A percentile compares a stretch with the other conserved stretches of the same genome.
phyloP scores from a whole-genome alignment of 2,329 filamentous ascomycete species.

The Aspergillus sp. region DNA sequence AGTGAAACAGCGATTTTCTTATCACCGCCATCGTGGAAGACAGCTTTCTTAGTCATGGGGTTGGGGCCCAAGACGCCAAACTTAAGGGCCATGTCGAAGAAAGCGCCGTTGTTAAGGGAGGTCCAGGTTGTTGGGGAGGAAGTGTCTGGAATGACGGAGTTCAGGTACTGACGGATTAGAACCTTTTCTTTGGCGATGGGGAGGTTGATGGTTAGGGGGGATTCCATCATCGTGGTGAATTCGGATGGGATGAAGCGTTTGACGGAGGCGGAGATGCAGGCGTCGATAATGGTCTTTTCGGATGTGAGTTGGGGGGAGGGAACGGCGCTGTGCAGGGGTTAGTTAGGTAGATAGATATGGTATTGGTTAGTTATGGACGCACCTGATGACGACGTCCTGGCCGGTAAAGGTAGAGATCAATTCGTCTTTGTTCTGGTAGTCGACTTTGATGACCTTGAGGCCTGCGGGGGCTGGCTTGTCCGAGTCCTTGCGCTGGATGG shows the following conservation, averaged over 20 bases:
- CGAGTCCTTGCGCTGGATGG: neutral
- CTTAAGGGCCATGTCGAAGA: slow-evolving; percentile 10
- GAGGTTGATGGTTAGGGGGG: slow-evolving; percentile 3
- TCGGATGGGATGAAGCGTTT: slow-evolving; percentile 49
- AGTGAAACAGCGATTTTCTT: neutral
- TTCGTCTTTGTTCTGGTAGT: neutral
- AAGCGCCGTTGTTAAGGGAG: slow-evolving; percentile 11
- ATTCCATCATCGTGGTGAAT: slow-evolving; percentile 28
- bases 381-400: neutral
- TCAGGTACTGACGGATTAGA: slow-evolving; percentile 13
- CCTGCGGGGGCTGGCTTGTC: neutral
- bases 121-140: slow-evolving; percentile 5
- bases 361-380: too few relatives aligned
- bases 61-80: neutral
- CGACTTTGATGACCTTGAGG: neutral
- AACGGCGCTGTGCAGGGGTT: neutral
- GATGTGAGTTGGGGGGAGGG: neutral
- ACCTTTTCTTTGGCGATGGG: slow-evolving; percentile 21
- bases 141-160: neutral
- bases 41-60: neutral
- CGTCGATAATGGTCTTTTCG: slow-evolving; percentile 24
- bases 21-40: neutral
- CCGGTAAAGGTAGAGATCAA: neutral
- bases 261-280: slow-evolving; percentile 45
- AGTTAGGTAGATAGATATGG: too few relatives aligned